Percentiles rank a stretch among this genome's conserved stretches.
Conservation (phyloP, 768 basidiomycete genomes). For the Mycena albidolilacea region DNA sequence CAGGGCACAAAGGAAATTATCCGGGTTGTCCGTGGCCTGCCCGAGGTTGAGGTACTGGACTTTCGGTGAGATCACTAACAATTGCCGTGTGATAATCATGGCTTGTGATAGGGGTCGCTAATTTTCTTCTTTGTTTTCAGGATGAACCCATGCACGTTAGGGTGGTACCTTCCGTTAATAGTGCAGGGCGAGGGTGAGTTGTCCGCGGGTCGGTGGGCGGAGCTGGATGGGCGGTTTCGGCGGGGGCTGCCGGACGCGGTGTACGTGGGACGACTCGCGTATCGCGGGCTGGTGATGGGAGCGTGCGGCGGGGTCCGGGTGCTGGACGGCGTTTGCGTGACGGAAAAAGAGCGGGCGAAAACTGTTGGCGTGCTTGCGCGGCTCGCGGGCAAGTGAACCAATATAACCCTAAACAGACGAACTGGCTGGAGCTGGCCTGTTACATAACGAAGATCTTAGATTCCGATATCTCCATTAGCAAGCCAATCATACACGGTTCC, state of each 20-base stretch:
- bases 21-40: conserved; percentile 77
- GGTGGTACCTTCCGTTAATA: conserved; percentile 94
- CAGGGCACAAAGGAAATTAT: conserved; percentile 79
- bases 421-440: conserved; percentile 17
- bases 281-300: conserved; percentile 91
- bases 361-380: conserved; percentile 76
- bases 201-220: conserved; percentile 69
- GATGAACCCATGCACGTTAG: conserved; percentile 98
- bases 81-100: conserved; percentile 17
- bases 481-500: not conserved
- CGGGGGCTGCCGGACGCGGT: conserved; percentile 90
- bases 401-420: not conserved
- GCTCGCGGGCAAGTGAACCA: not conserved
- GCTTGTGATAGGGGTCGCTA: conserved; percentile 24
- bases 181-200: conserved; percentile 57
- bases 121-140: conserved; percentile 44
- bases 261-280: conserved; percentile 90
- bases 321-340: conserved; percentile 91
- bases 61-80: conserved; percentile 74
- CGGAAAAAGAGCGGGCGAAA: conserved; percentile 88
- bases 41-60: conserved; percentile 91
- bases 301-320: conserved; percentile 75
- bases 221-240: conserved; percentile 88
- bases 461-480: too few relatives aligned
- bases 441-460: not conserved